A percentile compares a stretch with the other conserved stretches of the same genome.
These are phyloP conservation scores for Phytophthora pinifolia DNA, from an alignment of 352 stramenopile genomes.

Conservation along the genomic window DNA sequence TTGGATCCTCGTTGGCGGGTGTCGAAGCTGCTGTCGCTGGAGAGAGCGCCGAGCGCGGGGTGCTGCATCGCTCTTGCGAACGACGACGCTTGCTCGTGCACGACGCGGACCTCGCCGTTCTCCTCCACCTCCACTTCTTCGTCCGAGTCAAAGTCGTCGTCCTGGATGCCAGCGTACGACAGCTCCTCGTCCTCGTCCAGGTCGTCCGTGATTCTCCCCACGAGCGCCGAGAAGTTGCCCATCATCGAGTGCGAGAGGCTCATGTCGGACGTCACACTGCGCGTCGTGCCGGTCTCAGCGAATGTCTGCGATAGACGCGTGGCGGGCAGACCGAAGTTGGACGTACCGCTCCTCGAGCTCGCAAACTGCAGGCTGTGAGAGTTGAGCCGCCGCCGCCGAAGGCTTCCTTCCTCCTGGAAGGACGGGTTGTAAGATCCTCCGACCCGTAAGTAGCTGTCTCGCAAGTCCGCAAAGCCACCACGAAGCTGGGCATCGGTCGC, in stretches of 20 bases:
- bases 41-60: conserved; percentile 26
- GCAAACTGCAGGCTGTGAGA: conserved; percentile 28
- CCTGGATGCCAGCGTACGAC: conserved; percentile 38
- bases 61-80: conserved; percentile 24
- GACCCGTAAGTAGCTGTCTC: conserved; percentile 39
- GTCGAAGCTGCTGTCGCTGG: conserved; percentile 36
- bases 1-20: conserved; percentile 31
- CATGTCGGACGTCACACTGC: conserved; percentile 55
- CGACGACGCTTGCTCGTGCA: conserved; percentile 18
- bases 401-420: conserved; percentile 20
- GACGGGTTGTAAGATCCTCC: conserved; percentile 20
- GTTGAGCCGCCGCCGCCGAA: conserved; percentile 24
- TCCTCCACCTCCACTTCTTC: conserved; percentile 30
- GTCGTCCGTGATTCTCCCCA: conserved; percentile 65
- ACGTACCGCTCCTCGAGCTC: conserved; percentile 33
- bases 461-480: conserved; percentile 37
- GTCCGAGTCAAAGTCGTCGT: conserved; percentile 35
- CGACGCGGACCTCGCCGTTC: conserved; percentile 9
- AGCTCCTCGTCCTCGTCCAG: conserved; percentile 47
- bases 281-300: conserved; percentile 31
- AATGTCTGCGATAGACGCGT: conserved; percentile 50
- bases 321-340: conserved; percentile 40
- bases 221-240: conserved; percentile 69
- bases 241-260: conserved; percentile 75
- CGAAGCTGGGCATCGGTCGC: conserved; percentile 24